These are phyloP conservation scores for Cryptomeria japonica DNA, from an alignment of 75 land plant genomes.

Conservation along the genomic window DNA sequence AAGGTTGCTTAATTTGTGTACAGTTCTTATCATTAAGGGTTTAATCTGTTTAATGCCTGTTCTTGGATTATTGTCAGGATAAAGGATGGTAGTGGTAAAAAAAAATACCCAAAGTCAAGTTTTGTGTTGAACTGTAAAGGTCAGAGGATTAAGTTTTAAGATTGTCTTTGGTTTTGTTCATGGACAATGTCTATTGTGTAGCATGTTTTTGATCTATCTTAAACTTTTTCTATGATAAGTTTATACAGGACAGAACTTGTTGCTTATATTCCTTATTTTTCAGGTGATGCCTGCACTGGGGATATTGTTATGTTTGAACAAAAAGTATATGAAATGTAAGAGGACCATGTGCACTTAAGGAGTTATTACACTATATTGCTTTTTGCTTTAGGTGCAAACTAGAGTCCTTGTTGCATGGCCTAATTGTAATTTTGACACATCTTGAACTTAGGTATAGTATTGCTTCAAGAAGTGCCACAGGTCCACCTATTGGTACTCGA, in stretches of 20 bases:
- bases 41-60: not conserved
- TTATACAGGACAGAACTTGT: not conserved
- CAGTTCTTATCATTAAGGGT: not conserved
- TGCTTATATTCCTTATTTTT: slow-evolving; percentile 4
- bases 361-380: not conserved
- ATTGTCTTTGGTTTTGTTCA: not conserved
- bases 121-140: slow-evolving; percentile 81
- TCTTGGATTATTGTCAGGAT: slow-evolving; percentile 34
- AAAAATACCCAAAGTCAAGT: slow-evolving; percentile 59
- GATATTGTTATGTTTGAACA: slow-evolving; percentile 89
- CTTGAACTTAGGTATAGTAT: slow-evolving; percentile 45
- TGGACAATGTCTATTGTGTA: not conserved
- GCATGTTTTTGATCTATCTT: not conserved
- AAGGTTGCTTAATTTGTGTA: not conserved
- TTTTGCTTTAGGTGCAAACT: not conserved
- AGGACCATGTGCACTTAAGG: not conserved
- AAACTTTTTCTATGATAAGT: not conserved
- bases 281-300: slow-evolving; percentile 89
- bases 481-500: slow-evolving; percentile 69
- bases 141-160: slow-evolving; percentile 7
- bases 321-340: slow-evolving; percentile 79
- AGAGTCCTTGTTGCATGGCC: too few relatives aligned
- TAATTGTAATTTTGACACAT: not conserved
- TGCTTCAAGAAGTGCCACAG: slow-evolving; percentile 58
- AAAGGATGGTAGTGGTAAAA: slow-evolving; percentile 61